These are phyloP conservation scores for Citrus maxima DNA, from an alignment of 345 rosid species.

Conservation along the genomic window DNA sequence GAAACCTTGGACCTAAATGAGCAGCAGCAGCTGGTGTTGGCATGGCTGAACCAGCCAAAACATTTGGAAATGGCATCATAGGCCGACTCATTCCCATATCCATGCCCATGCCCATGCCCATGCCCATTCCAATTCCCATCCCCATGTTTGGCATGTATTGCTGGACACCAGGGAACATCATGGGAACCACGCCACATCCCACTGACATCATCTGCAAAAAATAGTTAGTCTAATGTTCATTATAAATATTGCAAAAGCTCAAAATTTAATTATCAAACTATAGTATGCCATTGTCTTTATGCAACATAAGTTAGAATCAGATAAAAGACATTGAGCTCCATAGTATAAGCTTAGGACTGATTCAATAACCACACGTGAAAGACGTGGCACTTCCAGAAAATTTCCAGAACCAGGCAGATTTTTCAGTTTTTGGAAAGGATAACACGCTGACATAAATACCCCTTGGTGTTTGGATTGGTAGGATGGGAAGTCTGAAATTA, in stretches of 20 bases:
- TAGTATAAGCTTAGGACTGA: neutral
- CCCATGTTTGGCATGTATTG: constrained; percentile 62
- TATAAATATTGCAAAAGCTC: constrained; percentile 13
- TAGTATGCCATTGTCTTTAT: neutral
- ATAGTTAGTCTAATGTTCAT: constrained; percentile 12
- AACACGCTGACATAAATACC: neutral
- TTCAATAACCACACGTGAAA: neutral
- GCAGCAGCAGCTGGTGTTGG: constrained; percentile 52
- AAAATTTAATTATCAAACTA: neutral
- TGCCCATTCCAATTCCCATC: constrained; percentile 53
- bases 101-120: constrained; percentile 55
- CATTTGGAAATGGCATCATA: constrained; percentile 75
- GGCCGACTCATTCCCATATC: constrained; percentile 56
- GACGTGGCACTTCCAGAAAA: neutral
- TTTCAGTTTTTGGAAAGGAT: neutral
- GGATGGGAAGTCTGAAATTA: neutral
- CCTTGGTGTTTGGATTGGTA: neutral
- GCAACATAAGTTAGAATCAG: neutral
- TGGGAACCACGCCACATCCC: constrained; percentile 78
- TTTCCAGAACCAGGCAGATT: neutral
- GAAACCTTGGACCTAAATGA: constrained; percentile 56
- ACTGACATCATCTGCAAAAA: constrained; percentile 76
- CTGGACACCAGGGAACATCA: constrained; percentile 71
- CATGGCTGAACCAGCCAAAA: constrained; percentile 51
- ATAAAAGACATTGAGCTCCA: neutral